Evolutionary conservation across 1,284 basidiomycete genomes (phyloP).

Genomic region (Mycosarcoma maydis): DNA sequence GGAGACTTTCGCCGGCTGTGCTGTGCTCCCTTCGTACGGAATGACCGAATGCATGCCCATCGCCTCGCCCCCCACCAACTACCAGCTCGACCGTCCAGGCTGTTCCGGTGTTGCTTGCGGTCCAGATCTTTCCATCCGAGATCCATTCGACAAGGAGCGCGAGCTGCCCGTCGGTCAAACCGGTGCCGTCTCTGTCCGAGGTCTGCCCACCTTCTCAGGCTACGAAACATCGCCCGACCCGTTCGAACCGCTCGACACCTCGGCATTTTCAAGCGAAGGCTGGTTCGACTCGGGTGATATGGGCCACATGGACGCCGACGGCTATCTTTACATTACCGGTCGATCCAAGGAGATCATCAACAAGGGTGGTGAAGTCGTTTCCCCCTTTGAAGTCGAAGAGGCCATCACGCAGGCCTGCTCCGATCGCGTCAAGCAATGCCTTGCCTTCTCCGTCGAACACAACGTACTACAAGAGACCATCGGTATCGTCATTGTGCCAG

Average conservation of each 20-base stretch:
- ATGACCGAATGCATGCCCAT: slow-evolving; percentile 68
- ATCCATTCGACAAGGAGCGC: slow-evolving; percentile 63
- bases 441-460: slow-evolving; percentile 66
- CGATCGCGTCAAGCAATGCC: slow-evolving; percentile 65
- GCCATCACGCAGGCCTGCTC: slow-evolving; percentile 65
- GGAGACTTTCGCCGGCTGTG: slow-evolving; percentile 60
- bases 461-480: slow-evolving; percentile 67
- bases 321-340: slow-evolving; percentile 67
- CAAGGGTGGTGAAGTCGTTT: slow-evolving; percentile 67
- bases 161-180: slow-evolving; percentile 64
- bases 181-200: slow-evolving; percentile 64
- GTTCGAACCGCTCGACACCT: slow-evolving; percentile 63
- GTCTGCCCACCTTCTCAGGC: slow-evolving; percentile 65
- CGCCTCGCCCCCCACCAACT: slow-evolving; percentile 65
- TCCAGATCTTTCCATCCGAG: slow-evolving; percentile 65
- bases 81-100: slow-evolving; percentile 66
- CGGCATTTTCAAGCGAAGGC: slow-evolving; percentile 63
- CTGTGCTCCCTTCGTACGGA: slow-evolving; percentile 66
- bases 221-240: slow-evolving; percentile 61
- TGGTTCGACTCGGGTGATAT: slow-evolving; percentile 67
- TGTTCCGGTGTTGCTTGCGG: slow-evolving; percentile 66
- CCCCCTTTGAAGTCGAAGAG: slow-evolving; percentile 67
- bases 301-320: slow-evolving; percentile 67
- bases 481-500: slow-evolving; percentile 66
- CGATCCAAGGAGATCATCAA: slow-evolving; percentile 67